Evolutionary conservation across 441 rosid species (phyloP).

Genomic region (Melastoma candidum): DNA sequence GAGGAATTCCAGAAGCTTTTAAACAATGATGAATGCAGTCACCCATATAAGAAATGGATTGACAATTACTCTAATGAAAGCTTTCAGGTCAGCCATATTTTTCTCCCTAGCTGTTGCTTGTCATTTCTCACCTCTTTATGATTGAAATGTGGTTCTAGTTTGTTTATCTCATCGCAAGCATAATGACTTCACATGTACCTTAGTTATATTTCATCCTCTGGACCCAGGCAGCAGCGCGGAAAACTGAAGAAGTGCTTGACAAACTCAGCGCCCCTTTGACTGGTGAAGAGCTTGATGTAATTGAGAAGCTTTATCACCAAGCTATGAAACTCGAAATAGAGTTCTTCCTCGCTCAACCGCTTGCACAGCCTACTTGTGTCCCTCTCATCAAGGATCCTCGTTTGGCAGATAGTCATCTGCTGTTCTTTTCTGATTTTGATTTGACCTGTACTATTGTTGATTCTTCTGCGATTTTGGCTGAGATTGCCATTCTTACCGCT

Average conservation of each 20-base stretch:
- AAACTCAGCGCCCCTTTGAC: conserved; percentile 89
- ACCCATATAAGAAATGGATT: conserved; percentile 85
- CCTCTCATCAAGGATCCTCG: conserved; percentile 56
- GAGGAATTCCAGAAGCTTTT: conserved; percentile 48
- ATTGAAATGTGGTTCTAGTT: conserved; percentile 16
- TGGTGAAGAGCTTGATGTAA: conserved; percentile 84
- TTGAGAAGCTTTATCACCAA: conserved; percentile 90
- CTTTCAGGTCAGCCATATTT: conserved; percentile 50
- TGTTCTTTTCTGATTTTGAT: conserved; percentile 92
- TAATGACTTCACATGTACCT: conserved; percentile 22
- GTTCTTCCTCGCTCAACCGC: conserved; percentile 72
- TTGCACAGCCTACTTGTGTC: conserved; percentile 53
- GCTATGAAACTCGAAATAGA: conserved; percentile 97
- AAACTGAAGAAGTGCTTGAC: conserved; percentile 23
- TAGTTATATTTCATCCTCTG: conserved; percentile 10
- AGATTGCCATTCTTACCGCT: conserved; percentile 88
- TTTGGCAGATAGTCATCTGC: conserved; percentile 38
- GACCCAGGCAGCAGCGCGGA: conserved; percentile 2
- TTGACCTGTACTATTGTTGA: conserved; percentile 88
- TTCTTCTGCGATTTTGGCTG: conserved; percentile 95
- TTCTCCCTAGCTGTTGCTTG: not conserved
- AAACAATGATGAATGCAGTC: conserved; percentile 34
- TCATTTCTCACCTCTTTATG: not conserved
- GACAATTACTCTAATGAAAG: conserved; percentile 57
- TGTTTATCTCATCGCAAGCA: conserved; percentile 16